phyloP scores from a whole-genome alignment of 805 yeast species.

The Wickerhamiella shivajii region DNA sequence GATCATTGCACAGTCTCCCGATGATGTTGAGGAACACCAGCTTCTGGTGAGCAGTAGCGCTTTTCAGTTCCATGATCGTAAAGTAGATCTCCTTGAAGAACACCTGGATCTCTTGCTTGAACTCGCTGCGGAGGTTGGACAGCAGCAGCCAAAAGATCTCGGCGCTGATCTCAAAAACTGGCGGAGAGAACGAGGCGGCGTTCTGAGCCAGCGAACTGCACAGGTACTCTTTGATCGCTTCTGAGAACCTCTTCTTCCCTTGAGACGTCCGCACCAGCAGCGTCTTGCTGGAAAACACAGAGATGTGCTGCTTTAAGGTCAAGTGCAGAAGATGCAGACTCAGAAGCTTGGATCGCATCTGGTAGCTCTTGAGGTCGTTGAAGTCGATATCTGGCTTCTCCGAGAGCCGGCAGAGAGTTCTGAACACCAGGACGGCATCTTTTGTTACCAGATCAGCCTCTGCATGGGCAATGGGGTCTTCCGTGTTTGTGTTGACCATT shows the following conservation, averaged over 20 bases:
- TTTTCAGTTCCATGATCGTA: conserved; percentile 83
- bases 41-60: conserved; percentile 87
- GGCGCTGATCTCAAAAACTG: conserved; percentile 79
- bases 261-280: conserved; percentile 23
- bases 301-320: conserved; percentile 71
- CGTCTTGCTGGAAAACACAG: conserved; percentile 43
- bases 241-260: conserved; percentile 42
- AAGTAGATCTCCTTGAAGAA: conserved; percentile 85
- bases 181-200: conserved; percentile 81
- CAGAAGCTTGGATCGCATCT: conserved; percentile 78
- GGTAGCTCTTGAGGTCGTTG: conserved; percentile 66
- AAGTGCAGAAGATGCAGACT: conserved; percentile 81
- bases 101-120: conserved; percentile 87
- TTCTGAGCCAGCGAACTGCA: conserved; percentile 75
- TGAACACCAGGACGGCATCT: conserved; percentile 83
- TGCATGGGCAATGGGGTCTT: conserved; percentile 28
- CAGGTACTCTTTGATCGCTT: conserved; percentile 70
- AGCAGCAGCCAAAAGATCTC: conserved; percentile 89
- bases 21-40: conserved; percentile 71
- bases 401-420: conserved; percentile 90
- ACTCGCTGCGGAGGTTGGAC: conserved; percentile 68
- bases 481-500: conserved; percentile 19
- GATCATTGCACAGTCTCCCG: conserved; percentile 72
- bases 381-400: conserved; percentile 62
- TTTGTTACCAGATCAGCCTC: conserved; percentile 61